These are phyloP conservation scores for Coleophoma eucalyptorum DNA, from an alignment of 2,329 filamentous ascomycete species.

Conservation along the genomic window DNA sequence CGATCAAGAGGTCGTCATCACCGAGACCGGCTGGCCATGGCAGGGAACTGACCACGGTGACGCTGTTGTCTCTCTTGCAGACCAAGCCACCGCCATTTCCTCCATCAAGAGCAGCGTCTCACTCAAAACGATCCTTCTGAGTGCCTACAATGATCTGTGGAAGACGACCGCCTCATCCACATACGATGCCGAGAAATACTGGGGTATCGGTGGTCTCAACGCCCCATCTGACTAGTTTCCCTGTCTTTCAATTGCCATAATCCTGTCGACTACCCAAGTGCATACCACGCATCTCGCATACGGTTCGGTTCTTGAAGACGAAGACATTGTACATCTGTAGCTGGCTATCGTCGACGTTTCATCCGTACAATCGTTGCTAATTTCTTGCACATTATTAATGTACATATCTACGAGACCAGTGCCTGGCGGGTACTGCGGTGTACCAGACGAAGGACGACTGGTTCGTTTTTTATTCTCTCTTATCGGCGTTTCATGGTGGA, in stretches of 20 bases:
- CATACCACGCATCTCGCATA: neutral
- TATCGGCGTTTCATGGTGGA: too few species aligned
- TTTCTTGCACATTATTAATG: neutral
- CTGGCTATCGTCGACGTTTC: neutral
- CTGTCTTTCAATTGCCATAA: neutral
- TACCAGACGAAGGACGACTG: too few species aligned
- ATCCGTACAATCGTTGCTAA: neutral
- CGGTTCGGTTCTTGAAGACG: neutral
- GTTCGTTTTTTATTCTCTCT: too few species aligned
- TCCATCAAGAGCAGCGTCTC: conserved; percentile 60
- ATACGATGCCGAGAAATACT: conserved; percentile 71
- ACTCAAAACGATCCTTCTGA: conserved; percentile 62
- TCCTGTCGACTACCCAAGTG: neutral
- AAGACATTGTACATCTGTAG: neutral
- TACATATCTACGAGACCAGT: neutral
- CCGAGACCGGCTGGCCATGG: conserved; percentile 83
- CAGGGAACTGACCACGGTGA: conserved; percentile 59
- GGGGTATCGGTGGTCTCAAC: conserved; percentile 54
- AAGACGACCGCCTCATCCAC: conserved; percentile 61
- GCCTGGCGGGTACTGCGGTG: too few species aligned
- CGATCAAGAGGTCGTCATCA: conserved; percentile 64
- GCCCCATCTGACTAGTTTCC: conserved; percentile 14
- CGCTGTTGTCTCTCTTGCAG: conserved; percentile 64
- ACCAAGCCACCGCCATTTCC: conserved; percentile 63
- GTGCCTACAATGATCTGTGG: conserved; percentile 77